Percentiles rank a stretch among this genome's conserved stretches.
These are phyloP conservation scores for Leccinum imitatum DNA, from an alignment of 768 basidiomycete species.

Conservation along the genomic window DNA sequence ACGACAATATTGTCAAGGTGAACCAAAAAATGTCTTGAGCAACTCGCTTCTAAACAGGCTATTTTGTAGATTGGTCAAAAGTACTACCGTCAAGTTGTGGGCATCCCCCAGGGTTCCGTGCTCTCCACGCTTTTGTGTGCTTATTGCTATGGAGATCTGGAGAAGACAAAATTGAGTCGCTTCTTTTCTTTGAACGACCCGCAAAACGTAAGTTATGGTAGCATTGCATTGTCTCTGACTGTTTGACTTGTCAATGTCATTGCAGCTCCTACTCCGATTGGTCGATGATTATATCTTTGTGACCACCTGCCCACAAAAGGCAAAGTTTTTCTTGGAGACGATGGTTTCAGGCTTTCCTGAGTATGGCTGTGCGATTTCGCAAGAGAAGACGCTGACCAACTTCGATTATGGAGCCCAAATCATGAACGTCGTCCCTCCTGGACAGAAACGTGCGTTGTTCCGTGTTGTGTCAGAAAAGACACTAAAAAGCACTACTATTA, in stretches of 20 bases:
- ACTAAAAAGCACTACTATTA: no score
- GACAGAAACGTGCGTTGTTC: no score
- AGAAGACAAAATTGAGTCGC: conserved; percentile 44
- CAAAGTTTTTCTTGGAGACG: conserved; percentile 63
- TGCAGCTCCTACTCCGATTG: conserved; percentile 76
- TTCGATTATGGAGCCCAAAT: no score
- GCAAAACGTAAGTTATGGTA: conserved; percentile 53
- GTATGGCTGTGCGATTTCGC: conserved; percentile 39
- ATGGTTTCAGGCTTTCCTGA: conserved; percentile 90
- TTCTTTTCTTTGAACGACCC: conserved; percentile 53
- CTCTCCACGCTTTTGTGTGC: conserved; percentile 92
- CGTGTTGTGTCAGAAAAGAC: no score
- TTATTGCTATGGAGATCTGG: conserved; percentile 93
- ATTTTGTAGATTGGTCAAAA: conserved; percentile 65
- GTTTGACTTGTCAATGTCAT: neutral
- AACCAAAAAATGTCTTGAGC: neutral
- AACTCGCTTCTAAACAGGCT: conserved; percentile 1
- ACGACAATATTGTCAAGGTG: conserved; percentile 89
- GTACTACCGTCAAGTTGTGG: conserved; percentile 84
- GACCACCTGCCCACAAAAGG: conserved; percentile 61
- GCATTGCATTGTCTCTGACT: neutral
- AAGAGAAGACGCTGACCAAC: no score
- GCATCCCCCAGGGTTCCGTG: conserved; percentile 96
- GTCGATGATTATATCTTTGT: conserved; percentile 94
- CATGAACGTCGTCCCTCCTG: no score